These are phyloP conservation scores for Colletotrichum tabaci DNA, from an alignment of 2,329 filamentous ascomycete genomes.

Conservation along the genomic window DNA sequence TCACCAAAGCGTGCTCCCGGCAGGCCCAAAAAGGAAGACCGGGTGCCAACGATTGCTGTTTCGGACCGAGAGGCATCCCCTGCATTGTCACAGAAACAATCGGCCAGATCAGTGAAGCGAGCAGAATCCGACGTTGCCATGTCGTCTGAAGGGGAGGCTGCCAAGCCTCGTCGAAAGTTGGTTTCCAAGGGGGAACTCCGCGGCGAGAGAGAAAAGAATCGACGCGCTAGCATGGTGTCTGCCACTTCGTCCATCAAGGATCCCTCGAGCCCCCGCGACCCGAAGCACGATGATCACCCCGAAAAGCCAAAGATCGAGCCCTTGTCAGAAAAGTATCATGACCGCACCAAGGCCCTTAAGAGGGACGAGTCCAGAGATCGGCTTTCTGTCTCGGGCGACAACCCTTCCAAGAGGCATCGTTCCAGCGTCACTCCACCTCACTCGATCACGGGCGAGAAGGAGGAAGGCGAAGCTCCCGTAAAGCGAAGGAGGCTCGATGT, in stretches of 20 bases:
- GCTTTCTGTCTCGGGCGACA: constrained; percentile 65
- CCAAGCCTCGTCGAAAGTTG: constrained; percentile 74
- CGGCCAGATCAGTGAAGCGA: constrained; percentile 63
- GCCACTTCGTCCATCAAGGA: constrained; percentile 69
- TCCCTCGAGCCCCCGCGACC: constrained; percentile 66
- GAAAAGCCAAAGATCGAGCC: constrained; percentile 63
- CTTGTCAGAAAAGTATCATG: constrained; percentile 69
- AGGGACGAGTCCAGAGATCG: constrained; percentile 73
- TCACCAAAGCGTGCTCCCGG: constrained; percentile 67
- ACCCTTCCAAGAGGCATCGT: constrained; percentile 70
- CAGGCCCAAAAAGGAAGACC: constrained; percentile 70
- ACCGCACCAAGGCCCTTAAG: constrained; percentile 73
- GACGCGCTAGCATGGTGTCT: constrained; percentile 71
- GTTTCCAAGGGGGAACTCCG: constrained; percentile 75
- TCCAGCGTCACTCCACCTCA: constrained; percentile 72
- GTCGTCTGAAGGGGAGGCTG: constrained; percentile 70
- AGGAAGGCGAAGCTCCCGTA: constrained; percentile 64
- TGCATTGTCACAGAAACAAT: constrained; percentile 60
- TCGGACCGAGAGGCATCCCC: constrained; percentile 71
- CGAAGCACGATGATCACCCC: constrained; percentile 61
- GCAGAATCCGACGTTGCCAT: constrained; percentile 67
- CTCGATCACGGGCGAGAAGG: constrained; percentile 67
- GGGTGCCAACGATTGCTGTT: constrained; percentile 60
- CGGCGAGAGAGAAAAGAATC: constrained; percentile 71
- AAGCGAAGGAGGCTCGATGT: constrained; percentile 72